Percentiles rank a stretch among this genome's conserved stretches.
These are phyloP conservation scores for Moricandia moricandioides DNA, from an alignment of 345 rosid genomes.

Conservation along the genomic window DNA sequence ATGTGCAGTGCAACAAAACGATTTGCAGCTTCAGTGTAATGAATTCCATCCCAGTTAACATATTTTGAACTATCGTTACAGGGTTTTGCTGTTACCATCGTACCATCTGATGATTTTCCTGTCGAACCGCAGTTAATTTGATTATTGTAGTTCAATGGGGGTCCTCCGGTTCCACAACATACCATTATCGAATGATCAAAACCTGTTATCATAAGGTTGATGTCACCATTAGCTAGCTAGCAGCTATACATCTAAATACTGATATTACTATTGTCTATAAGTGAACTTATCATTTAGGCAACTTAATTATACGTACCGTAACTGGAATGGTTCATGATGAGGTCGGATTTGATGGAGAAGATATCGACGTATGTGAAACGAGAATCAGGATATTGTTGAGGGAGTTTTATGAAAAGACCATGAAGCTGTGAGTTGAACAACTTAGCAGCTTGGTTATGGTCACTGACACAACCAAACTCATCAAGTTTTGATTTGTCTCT, in stretches of 20 bases:
- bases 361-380: slow-evolving; percentile 51
- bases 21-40: slow-evolving; percentile 92
- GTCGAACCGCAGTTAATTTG: slow-evolving; percentile 70
- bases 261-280: too few species aligned
- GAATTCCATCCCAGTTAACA: slow-evolving; percentile 97
- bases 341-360: slow-evolving; percentile 51
- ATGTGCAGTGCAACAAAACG: slow-evolving; percentile 62
- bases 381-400: slow-evolving; percentile 41
- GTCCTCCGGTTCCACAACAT: slow-evolving; percentile 92
- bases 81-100: slow-evolving; percentile 51
- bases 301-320: slow-evolving; percentile 37
- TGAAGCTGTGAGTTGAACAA: slow-evolving; percentile 45
- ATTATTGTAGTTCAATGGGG: slow-evolving; percentile 77
- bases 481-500: slow-evolving; percentile 39
- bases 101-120: slow-evolving; percentile 53
- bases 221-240: not conserved
- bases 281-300: too few species aligned
- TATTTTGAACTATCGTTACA: slow-evolving; percentile 78
- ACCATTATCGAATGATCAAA: slow-evolving; percentile 89
- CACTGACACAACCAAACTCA: slow-evolving; percentile 48
- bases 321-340: slow-evolving; percentile 38
- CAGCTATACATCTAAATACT: not conserved
- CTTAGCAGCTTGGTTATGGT: slow-evolving; percentile 50
- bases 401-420: slow-evolving; percentile 36
- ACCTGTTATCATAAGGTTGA: slow-evolving; percentile 49